Evolutionary conservation across 2,329 filamentous ascomycete species (phyloP).

Genomic region (Alternaria sp.): DNA sequence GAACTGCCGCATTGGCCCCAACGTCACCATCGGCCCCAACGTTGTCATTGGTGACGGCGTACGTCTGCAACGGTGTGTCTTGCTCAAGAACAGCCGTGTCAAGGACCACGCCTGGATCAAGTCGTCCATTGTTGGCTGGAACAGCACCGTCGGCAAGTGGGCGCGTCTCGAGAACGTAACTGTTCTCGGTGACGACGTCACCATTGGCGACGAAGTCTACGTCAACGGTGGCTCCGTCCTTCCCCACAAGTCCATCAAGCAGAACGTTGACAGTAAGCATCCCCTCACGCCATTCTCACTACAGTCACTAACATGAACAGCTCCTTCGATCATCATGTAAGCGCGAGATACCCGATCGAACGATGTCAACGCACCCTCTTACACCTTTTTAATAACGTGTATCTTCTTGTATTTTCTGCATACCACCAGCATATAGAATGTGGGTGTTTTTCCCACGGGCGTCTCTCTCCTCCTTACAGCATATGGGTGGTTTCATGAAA

Average conservation of each 20-base stretch:
- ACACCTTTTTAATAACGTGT: conserved; percentile 45
- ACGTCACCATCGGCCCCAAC: conserved; percentile 93
- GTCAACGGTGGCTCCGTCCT: conserved; percentile 96
- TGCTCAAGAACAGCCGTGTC: conserved; percentile 88
- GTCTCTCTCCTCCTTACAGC: conserved; percentile 22
- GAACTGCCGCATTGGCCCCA: conserved; percentile 97
- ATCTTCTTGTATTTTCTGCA: conserved; percentile 50
- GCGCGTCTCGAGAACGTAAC: conserved; percentile 96
- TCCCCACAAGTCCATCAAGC: conserved; percentile 98
- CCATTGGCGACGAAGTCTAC: conserved; percentile 97
- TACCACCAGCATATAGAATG: conserved; percentile 29
- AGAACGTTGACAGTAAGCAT: conserved; percentile 78
- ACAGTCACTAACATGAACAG: conserved; percentile 36
- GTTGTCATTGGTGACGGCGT: conserved; percentile 95
- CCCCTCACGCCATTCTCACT: background rate
- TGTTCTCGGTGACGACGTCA: conserved; percentile 97
- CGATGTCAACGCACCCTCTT: conserved; percentile 21
- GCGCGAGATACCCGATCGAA: conserved; percentile 23
- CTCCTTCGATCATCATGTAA: conserved; percentile 60
- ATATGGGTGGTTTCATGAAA: conserved; percentile 25
- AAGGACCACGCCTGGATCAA: conserved; percentile 99
- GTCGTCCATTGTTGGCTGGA: conserved; percentile 98
- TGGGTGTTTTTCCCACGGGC: conserved; percentile 18
- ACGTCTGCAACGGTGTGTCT: conserved; percentile 88
- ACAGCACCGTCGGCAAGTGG: conserved; percentile 95